These are phyloP conservation scores for Rhodotorula diobovata DNA, from an alignment of 768 basidiomycete species.

Conservation along the genomic window DNA sequence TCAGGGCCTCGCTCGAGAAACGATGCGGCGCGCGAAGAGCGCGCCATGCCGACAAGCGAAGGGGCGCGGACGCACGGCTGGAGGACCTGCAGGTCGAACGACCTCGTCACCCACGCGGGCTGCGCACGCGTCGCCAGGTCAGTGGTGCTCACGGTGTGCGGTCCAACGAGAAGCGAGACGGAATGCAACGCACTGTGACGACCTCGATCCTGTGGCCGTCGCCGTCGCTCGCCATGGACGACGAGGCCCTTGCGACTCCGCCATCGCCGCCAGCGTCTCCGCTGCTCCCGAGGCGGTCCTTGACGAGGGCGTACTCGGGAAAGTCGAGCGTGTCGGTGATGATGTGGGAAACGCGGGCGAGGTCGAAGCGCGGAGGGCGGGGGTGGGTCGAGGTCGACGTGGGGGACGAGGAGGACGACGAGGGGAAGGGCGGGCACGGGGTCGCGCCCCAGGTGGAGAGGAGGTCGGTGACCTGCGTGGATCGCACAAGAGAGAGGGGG, in stretches of 20 bases:
- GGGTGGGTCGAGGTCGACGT: not conserved
- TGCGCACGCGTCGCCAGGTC: not conserved
- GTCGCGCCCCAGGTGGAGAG: constrained; percentile 19
- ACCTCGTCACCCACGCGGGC: constrained; percentile 64
- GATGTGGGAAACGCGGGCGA: constrained; percentile 54
- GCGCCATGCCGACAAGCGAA: no score
- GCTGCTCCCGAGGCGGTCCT: not conserved
- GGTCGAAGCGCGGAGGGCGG: constrained; percentile 27
- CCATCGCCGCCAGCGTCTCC: constrained; percentile 46
- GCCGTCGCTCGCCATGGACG: not conserved
- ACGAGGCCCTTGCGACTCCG: constrained; percentile 9
- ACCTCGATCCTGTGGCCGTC: constrained; percentile 9
- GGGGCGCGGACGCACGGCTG: constrained; percentile 54
- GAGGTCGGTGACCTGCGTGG: constrained; percentile 23
- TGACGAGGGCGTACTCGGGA: constrained; percentile 56
- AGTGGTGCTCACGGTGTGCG: no score
- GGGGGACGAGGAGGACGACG: not conserved
- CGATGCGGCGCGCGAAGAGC: no score
- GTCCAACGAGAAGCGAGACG: not conserved
- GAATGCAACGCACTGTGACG: constrained; percentile 17
- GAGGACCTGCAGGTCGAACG: constrained; percentile 56
- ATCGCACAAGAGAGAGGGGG: not conserved
- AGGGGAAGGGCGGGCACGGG: not conserved
- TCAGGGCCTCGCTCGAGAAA: not conserved
- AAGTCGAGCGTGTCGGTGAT: constrained; percentile 59